A percentile compares a stretch with the other conserved stretches of the same genome.
These are phyloP conservation scores for Populus tremula DNA, from an alignment of 345 rosid species.

Conservation along the genomic window DNA sequence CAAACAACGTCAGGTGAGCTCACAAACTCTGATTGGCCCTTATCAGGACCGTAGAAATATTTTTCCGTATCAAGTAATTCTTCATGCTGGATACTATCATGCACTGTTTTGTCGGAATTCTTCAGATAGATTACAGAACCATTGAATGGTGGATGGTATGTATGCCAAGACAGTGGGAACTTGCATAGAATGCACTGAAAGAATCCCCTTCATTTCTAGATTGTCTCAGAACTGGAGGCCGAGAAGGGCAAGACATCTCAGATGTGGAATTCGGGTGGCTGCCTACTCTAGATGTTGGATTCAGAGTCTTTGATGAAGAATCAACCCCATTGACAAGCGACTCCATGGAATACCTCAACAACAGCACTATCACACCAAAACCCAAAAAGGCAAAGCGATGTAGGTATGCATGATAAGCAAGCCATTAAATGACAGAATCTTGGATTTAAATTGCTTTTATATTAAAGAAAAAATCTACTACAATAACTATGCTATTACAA, in stretches of 20 bases:
- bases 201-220: conserved; percentile 36
- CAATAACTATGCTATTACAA: conserved; percentile 1
- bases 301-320: no score
- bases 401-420: conserved; percentile 6
- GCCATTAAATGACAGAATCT: conserved; percentile 18
- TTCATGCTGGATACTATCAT: conserved; percentile 17
- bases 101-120: conserved; percentile 10
- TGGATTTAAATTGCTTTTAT: conserved; percentile 14
- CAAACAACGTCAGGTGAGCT: conserved; percentile 16
- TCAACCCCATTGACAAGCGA: no score
- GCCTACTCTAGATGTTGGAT: no score
- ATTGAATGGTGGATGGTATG: conserved; percentile 24
- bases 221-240: conserved; percentile 44
- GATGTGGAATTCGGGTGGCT: conserved; percentile 28
- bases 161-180: conserved; percentile 16
- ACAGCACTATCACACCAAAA: conserved; percentile 37
- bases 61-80: conserved; percentile 34
- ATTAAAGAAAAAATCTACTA: neutral
- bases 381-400: conserved; percentile 22
- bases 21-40: conserved; percentile 20
- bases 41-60: conserved; percentile 22
- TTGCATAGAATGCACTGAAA: conserved; percentile 7
- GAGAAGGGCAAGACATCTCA: conserved; percentile 21
- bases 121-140: conserved; percentile 30
- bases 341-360: conserved; percentile 52